phyloP scores from a whole-genome alignment of 371 early-diverging fungal species.

The Batrachochytrium dendrobatidis region DNA sequence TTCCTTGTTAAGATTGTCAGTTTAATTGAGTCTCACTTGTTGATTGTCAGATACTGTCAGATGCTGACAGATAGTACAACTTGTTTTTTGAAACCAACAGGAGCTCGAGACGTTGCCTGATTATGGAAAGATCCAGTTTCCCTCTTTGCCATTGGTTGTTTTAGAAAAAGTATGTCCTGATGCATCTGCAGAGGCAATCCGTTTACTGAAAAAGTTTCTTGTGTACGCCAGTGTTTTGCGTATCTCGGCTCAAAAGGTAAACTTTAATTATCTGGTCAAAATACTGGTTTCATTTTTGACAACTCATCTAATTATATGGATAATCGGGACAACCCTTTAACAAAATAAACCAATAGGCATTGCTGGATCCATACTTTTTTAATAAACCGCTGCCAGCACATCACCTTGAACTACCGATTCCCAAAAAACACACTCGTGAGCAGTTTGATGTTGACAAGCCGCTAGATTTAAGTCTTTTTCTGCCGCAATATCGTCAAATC shows the following conservation, averaged over 20 bases:
- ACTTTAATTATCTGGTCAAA: no score
- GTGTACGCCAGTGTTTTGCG: constrained; percentile 34
- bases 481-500: constrained; percentile 3
- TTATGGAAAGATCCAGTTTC: constrained; percentile 48
- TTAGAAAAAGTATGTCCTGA: constrained; percentile 39
- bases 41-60: no score
- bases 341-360: constrained; percentile 19
- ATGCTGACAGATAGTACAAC: neutral
- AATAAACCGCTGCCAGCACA: constrained; percentile 41
- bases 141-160: constrained; percentile 20
- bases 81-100: constrained; percentile 15
- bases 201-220: constrained; percentile 38
- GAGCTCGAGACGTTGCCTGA: constrained; percentile 44
- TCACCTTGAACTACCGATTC: constrained; percentile 45
- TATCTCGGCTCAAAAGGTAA: constrained; percentile 37
- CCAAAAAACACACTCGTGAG: constrained; percentile 21
- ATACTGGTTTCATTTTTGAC: no score
- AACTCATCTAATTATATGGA: constrained; percentile 1
- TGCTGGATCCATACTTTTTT: constrained; percentile 41
- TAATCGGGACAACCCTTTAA: constrained; percentile 6
- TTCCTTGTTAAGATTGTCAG: no score
- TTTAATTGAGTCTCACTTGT: constrained; percentile 4
- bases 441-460: constrained; percentile 27
- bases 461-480: constrained; percentile 20
- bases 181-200: constrained; percentile 35